Evolutionary conservation across 768 basidiomycete genomes (phyloP), one percentile per base, ranked within the genome.

Genomic region (Boletus rubescentipes): DNA sequence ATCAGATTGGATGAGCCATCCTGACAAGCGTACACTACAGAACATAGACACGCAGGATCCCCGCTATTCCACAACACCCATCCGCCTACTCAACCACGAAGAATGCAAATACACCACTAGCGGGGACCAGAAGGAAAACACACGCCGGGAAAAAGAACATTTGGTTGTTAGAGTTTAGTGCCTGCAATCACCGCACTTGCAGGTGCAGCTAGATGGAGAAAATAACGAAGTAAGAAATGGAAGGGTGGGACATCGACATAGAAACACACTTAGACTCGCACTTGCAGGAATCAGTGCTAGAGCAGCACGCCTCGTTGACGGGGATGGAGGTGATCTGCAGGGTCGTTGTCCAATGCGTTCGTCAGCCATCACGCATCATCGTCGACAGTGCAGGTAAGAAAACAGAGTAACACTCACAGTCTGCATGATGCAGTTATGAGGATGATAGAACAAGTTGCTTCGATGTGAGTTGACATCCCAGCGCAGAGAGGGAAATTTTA

Each of bases 151-250:
- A 26, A n/a, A n/a, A 26, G 26, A 26, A 26, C 26, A 26, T 26
- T 26, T 26, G 26, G 26, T 26, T 26, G 6, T 26, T 26, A 26
- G 26, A 6, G 6, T 26, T 53, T 32, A 61, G 41, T 53, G 51
- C 51, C 57, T 61, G 60, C 60, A 61, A 34, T 50, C 54, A 29
- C 51, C 26, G 32, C 60, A 61, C n/a, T 41, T 53, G 51, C 60
- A 61, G 37, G 21, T 4, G 30, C 60, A 61, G 12, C 60, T 61
- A 20, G 5, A 30, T 26, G 0, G 29, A 2, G 21, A 9, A 2
- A 23, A 1, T 26, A 26, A 26, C 4, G 26, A 26, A 6, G 26
- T 26, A 26, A 26, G 26, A 6, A 26, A 26, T 6, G 26, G 26
- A 44, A 23, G 26, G 26, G 26, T 6, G 31, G n/a, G 0, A 9